Conservation (phyloP, 805 yeast species). For the Zygosaccharomyces siamensis region DNA sequence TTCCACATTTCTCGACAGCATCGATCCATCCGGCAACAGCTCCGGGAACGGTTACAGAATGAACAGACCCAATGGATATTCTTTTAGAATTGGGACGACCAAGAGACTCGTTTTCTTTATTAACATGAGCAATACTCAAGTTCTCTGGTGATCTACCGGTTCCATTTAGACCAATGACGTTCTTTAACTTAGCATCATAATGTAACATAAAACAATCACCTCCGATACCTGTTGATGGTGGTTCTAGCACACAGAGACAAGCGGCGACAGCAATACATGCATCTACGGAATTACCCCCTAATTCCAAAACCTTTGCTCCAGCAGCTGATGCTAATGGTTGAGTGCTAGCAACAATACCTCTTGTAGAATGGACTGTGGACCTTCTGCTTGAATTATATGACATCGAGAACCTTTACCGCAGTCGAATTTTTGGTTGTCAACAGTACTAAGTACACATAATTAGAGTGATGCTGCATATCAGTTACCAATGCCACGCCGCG, state of each 20-base stretch:
- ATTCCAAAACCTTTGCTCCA: slow-evolving; percentile 56
- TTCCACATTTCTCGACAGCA: slow-evolving; percentile 65
- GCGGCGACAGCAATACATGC: slow-evolving; percentile 60
- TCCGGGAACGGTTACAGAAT: slow-evolving; percentile 70
- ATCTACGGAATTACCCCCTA: slow-evolving; percentile 71
- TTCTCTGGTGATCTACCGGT: slow-evolving; percentile 61
- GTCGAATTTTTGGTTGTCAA: not conserved
- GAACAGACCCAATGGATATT: slow-evolving; percentile 49
- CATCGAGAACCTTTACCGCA: slow-evolving; percentile 1
- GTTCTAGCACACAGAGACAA: slow-evolving; percentile 51
- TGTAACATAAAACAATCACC: slow-evolving; percentile 65
- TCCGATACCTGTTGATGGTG: slow-evolving; percentile 59
- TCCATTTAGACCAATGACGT: slow-evolving; percentile 67
- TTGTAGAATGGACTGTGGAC: slow-evolving; percentile 14
- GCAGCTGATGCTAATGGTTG: slow-evolving; percentile 78
- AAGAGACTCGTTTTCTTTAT: not conserved
- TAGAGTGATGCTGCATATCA: not conserved
- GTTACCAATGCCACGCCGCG: not conserved
- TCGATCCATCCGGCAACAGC: slow-evolving; percentile 78
- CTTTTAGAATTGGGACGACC: slow-evolving; percentile 45
- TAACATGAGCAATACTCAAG: not conserved
- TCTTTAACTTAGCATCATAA: slow-evolving; percentile 45
- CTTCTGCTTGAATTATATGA: slow-evolving; percentile 14
- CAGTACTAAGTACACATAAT: not conserved
- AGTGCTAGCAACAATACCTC: slow-evolving; percentile 45